Conservation (phyloP, 2,329 filamentous ascomycete species). For the Scedosporium minutisporum region DNA sequence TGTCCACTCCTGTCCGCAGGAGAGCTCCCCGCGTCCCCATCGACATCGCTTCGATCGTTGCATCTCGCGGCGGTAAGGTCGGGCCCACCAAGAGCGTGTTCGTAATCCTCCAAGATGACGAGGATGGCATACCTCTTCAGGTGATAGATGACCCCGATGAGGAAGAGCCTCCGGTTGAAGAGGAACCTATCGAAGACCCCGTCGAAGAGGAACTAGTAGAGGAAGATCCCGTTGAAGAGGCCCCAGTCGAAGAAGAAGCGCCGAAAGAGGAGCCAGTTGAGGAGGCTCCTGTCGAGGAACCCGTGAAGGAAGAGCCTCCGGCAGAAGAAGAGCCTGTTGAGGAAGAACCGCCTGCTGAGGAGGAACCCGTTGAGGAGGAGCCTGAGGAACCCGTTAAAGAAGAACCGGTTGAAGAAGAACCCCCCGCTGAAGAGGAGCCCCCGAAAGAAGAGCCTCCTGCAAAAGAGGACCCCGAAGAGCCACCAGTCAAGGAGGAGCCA, state of each 20-base stretch:
- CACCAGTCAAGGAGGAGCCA: background rate
- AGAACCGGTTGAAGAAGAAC: background rate
- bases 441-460: background rate
- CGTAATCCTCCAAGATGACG: background rate
- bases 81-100: background rate
- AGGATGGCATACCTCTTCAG: background rate
- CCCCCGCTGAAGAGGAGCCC: background rate
- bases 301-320: background rate
- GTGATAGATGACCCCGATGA: background rate
- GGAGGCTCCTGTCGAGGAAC: background rate
- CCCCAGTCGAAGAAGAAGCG: background rate
- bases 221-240: background rate
- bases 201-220: background rate
- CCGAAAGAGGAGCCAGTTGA: background rate
- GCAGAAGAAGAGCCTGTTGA: background rate
- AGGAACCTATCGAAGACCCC: background rate
- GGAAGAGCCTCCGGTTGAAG: background rate
- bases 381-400: background rate
- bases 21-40: background rate
- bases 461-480: background rate
- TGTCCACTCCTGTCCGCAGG: background rate
- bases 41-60: background rate
- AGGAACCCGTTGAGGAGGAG: background rate
- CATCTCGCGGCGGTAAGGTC: too few relatives aligned
- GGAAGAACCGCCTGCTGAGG: background rate